Percentiles rank a stretch among this genome's conserved stretches.
These are phyloP conservation scores for Ophiostoma perfectum DNA, from an alignment of 2,329 filamentous ascomycete genomes.

Conservation along the genomic window DNA sequence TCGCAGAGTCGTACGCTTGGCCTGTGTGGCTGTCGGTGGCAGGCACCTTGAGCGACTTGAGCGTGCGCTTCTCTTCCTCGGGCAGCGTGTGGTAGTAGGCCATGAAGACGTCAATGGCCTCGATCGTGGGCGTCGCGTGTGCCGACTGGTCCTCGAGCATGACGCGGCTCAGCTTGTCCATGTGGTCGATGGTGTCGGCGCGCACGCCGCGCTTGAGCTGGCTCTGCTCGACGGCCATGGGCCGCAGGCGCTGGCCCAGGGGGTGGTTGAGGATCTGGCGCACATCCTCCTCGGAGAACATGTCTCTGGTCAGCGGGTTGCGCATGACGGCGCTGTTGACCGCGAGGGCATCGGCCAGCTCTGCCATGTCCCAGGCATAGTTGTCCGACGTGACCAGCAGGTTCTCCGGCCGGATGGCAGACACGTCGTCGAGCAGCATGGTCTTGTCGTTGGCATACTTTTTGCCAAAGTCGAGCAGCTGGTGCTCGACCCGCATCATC, in stretches of 20 bases:
- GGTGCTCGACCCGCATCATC: slow-evolving; percentile 24
- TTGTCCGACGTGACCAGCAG: slow-evolving; percentile 26
- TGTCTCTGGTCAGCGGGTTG: slow-evolving; percentile 31
- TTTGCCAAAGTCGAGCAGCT: slow-evolving; percentile 20
- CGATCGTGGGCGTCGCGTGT: slow-evolving; percentile 26
- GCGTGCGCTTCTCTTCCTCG: slow-evolving; percentile 28
- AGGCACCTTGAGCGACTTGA: slow-evolving; percentile 29
- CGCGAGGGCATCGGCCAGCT: slow-evolving; percentile 30
- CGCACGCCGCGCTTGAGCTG: slow-evolving; percentile 30
- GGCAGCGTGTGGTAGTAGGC: slow-evolving; percentile 30
- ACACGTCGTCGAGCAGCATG: slow-evolving; percentile 23
- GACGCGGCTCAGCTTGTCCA: slow-evolving; percentile 26
- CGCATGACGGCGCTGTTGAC: slow-evolving; percentile 31
- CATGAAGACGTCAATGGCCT: slow-evolving; percentile 31
- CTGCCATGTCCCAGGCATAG: slow-evolving; percentile 43
- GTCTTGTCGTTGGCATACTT: slow-evolving; percentile 26
- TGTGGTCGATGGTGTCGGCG: slow-evolving; percentile 27
- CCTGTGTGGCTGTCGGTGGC: slow-evolving; percentile 31
- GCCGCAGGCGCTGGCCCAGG: slow-evolving; percentile 28
- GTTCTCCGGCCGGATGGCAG: slow-evolving; percentile 21
- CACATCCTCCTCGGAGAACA: slow-evolving; percentile 31
- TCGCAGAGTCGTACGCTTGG: slow-evolving; percentile 30
- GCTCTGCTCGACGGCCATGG: slow-evolving; percentile 28
- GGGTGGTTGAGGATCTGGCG: slow-evolving; percentile 29
- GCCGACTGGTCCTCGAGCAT: slow-evolving; percentile 29